phyloP scores from a whole-genome alignment of 2,329 filamentous ascomycete genomes.

The Reticulascus tulasneorum region DNA sequence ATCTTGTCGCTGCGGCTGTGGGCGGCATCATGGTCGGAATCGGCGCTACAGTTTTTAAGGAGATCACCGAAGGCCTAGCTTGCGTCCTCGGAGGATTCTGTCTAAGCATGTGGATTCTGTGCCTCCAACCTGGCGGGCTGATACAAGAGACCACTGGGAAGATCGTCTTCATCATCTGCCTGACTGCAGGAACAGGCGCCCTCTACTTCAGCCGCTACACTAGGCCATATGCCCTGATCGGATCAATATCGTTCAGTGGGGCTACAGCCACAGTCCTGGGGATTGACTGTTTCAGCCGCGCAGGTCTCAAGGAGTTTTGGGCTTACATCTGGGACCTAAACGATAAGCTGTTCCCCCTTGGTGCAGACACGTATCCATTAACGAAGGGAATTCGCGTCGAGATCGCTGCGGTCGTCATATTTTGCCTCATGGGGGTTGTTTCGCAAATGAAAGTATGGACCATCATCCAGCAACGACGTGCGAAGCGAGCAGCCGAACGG shows the following conservation, averaged over 20 bases:
- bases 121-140: constrained; percentile 71
- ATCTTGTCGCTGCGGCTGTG: constrained; percentile 72
- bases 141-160: constrained; percentile 53
- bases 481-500: constrained; percentile 45
- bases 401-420: constrained; percentile 70
- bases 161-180: constrained; percentile 69
- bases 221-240: constrained; percentile 72
- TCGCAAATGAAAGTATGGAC: constrained; percentile 87
- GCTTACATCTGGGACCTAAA: constrained; percentile 86
- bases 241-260: constrained; percentile 73
- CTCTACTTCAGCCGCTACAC: constrained; percentile 77
- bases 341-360: constrained; percentile 71
- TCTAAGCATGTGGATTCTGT: constrained; percentile 85
- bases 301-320: constrained; percentile 97
- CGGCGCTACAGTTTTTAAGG: constrained; percentile 72
- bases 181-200: constrained; percentile 65
- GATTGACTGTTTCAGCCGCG: constrained; percentile 84
- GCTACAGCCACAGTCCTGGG: constrained; percentile 76
- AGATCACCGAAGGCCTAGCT: constrained; percentile 76
- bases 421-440: constrained; percentile 71
- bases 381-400: constrained; percentile 86
- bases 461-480: constrained; percentile 62
- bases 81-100: constrained; percentile 86
- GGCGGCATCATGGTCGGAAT: constrained; percentile 73
- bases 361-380: constrained; percentile 74